Conservation (phyloP, 768 basidiomycete genomes). For the Lactarius vividus region DNA sequence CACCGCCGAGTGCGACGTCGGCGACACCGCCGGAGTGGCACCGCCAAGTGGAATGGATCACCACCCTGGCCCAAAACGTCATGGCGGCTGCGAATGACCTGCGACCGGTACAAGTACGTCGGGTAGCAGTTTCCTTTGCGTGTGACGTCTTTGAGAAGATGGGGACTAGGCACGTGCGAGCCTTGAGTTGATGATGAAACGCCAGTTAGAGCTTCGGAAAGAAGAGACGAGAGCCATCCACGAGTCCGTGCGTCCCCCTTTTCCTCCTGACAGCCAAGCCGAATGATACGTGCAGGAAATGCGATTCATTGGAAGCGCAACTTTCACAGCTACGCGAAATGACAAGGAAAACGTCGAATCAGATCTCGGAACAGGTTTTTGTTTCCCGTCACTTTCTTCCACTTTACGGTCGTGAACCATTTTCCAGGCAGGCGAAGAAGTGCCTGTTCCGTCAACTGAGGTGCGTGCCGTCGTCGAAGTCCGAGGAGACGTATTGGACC, state of each 20-base stretch:
- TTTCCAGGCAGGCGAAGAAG: slow-evolving; percentile 1
- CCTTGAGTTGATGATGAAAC: slow-evolving; percentile 77
- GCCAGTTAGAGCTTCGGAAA: slow-evolving; percentile 69
- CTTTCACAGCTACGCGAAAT: slow-evolving; percentile 50
- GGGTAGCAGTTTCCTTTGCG: slow-evolving; percentile 6
- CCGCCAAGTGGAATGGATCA: slow-evolving; percentile 76
- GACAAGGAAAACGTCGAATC: slow-evolving; percentile 11
- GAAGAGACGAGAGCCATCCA: slow-evolving; percentile 72
- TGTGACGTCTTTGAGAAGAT: not conserved
- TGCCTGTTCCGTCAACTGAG: not conserved
- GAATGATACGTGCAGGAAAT: slow-evolving; percentile 50
- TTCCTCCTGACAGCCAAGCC: not conserved
- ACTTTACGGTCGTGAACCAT: not conserved
- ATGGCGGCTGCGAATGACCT: slow-evolving; percentile 90
- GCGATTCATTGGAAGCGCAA: slow-evolving; percentile 63
- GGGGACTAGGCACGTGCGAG: slow-evolving; percentile 68
- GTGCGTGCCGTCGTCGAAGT: not conserved
- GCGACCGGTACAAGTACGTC: slow-evolving; percentile 75
- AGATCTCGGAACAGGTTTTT: slow-evolving; percentile 24
- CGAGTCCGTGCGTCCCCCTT: slow-evolving; percentile 45
- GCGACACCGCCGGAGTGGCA: slow-evolving; percentile 64
- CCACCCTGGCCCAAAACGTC: slow-evolving; percentile 76
- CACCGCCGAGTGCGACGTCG: slow-evolving; percentile 54
- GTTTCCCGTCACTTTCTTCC: not conserved
- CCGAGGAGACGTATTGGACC: not conserved